Evolutionary conservation across 2,329 filamentous ascomycete genomes (phyloP), one percentile per base, ranked within the genome.

Genomic region (Diaporthe citriasiana): DNA sequence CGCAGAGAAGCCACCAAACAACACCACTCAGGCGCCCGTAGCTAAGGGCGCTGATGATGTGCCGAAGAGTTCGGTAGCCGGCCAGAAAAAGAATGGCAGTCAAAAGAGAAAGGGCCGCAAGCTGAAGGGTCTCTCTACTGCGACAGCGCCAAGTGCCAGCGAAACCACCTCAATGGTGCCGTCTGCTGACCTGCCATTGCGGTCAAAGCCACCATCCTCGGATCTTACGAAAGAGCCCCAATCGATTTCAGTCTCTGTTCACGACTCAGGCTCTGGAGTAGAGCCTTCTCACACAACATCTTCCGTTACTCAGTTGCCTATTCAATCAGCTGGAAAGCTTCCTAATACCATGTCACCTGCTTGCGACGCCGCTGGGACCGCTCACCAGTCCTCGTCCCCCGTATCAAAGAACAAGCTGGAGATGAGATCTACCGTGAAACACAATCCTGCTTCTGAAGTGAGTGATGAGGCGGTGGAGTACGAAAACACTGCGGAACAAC

Each of bases 31-130:
- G 35, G 19, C 10, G 12, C 25, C 47, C 9, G 7, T 2, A 2
- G 56, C 3, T 3, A n/a, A 63, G 35, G 33, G 25, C 7, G 35
- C 7, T 13, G 56, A 3, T 42, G 38, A 22, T 33, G 12, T 25
- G 7, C n/a, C 45, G 10, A 71, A 53, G 45, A 53, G 55, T 2
- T 3, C 4, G 2, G n/a, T 22, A 59, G 38, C 30, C 10, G 4
- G 2, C 15, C 22, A 40, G 17, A 25, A 60, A 12, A 73, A 35
- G n/a, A 73, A 75, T 40, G 73, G 71, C 19, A 75, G 73, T 42
- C 65, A 60, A 30, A 75, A 75, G 73, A 71, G 50, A 38, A 73
- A 57, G 22, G 50, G 12, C n/a, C 73, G 71, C 56, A 75, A 71
- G 57, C 47, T 59, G 17, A 70, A 40, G 27, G 65, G n/a, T 30